These are phyloP conservation scores for Takashimella koratensis DNA, from an alignment of 1,284 basidiomycete genomes.

Conservation along the genomic window DNA sequence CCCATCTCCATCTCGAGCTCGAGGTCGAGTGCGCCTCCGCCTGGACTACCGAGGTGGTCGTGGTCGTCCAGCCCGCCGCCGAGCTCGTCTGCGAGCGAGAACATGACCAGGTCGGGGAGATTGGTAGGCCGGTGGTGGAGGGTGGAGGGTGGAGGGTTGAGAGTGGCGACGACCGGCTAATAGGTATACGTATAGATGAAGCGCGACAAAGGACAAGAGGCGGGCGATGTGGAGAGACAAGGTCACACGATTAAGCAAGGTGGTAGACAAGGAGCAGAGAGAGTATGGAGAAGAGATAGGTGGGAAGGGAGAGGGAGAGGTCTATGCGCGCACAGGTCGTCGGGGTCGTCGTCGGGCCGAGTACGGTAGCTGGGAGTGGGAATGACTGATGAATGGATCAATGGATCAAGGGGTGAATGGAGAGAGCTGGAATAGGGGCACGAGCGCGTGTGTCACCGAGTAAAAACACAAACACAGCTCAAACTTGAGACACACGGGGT, in stretches of 20 bases:
- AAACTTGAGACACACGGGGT: not conserved
- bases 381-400: no score
- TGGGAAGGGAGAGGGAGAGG: no score
- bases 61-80: constrained; percentile 4
- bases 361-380: no score
- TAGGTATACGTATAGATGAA: not conserved
- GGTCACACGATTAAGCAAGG: no score
- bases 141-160: not conserved
- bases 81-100: constrained; percentile 7
- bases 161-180: not conserved
- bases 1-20: not conserved
- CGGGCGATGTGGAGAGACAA: not conserved
- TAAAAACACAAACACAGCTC: not conserved
- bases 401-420: no score
- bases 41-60: not conserved
- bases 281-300: no score
- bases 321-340: no score
- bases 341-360: no score
- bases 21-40: not conserved
- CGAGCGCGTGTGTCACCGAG: not conserved
- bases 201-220: not conserved
- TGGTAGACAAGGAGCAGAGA: not conserved
- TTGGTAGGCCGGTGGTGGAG: not conserved
- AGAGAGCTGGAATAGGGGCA: no score
- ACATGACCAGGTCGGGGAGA: not conserved